Base-by-base conservation (phyloP, 208 protist genomes). In the Leishmania martiniquensis region DNA sequence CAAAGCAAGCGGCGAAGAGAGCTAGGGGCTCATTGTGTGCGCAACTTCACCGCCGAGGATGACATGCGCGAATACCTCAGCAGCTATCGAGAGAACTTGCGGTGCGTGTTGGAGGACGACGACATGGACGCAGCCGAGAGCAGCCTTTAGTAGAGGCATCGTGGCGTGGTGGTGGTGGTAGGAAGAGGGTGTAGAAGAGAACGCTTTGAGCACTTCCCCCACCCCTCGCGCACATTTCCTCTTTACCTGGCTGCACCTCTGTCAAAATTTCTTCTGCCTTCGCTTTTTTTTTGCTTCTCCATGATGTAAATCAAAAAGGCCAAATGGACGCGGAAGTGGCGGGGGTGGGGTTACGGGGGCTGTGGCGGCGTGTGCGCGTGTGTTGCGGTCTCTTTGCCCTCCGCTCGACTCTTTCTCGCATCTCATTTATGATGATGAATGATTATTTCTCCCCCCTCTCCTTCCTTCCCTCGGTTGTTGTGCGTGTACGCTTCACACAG, bases 21-120 rank as follows among this genome's bases (percentile, higher is more conserved):
- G 29, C 70, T 87, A 3, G 81, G 85, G 12, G 82, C 87, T 34
- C 65, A 71, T 2, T 10, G 32, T 1, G 77, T 89, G 72, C 77
- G 72, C 51, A 79, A 82, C 70, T 89, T 78, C 66, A 82, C 82
- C 4, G 71, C 79, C 9, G 82, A 89, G 67, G 68, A 63, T 13
- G 85, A 89, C 68, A 83, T 79, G 63, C 73, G 59, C 17, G 62
- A 82, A 25, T 89, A 86, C 74, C 67, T 89, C 39, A 51, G 65
- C 29, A 62, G 65, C 65, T 80, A 65, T 71, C 76, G 76, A 59
- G 29, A 45, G 22, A 81, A 81, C 45, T 69, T 77, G 71, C 76
- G 66, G 66, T 74, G 71, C 45, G 44, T 80, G 32, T 20, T 76
- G n/a, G 69, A 32, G 12, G 15, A 13, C 9, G 76, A 81, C 2